Evolutionary conservation across 78 protist genomes (phyloP).

Genomic region (Dictyostelium purpureum): DNA sequence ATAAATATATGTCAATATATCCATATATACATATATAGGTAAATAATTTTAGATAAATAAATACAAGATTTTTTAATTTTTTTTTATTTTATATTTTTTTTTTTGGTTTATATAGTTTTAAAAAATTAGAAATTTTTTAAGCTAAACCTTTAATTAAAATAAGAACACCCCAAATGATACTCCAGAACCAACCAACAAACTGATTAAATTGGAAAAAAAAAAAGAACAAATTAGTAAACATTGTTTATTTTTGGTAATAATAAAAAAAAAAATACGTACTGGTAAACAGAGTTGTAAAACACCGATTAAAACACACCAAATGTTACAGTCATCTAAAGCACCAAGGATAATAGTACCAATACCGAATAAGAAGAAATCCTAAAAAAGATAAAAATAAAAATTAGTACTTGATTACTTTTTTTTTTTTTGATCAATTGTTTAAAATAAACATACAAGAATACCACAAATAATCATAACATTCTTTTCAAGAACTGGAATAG

Average conservation of each 20-base stretch:
- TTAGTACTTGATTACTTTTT: background rate
- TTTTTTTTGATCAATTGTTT: background rate
- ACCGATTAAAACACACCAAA: conserved; percentile 75
- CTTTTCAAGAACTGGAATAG: conserved; percentile 58
- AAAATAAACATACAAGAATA: conserved; percentile 8
- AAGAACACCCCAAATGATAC: conserved; percentile 56
- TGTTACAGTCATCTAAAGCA: conserved; percentile 65
- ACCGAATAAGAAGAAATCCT: conserved; percentile 52
- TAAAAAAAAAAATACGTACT: background rate
- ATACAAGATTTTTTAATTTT: too few species aligned
- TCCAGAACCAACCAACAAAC: conserved; percentile 64
- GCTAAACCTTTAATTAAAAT: conserved; percentile 26
- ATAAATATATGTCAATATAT: too few species aligned
- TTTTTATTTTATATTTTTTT: too few species aligned
- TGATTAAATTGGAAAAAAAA: conserved; percentile 14
- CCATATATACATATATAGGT: too few species aligned
- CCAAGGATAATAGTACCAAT: conserved; percentile 65
- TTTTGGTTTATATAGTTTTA: too few species aligned
- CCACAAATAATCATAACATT: conserved; percentile 76
- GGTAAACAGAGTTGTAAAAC: conserved; percentile 34
- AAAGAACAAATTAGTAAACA: background rate
- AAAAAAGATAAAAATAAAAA: background rate
- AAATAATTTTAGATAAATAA: too few species aligned
- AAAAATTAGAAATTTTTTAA: background rate
- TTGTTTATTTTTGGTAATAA: background rate